These are phyloP conservation scores for Nemophila menziesii DNA, from an alignment of 257 asterid species.

Conservation along the genomic window DNA sequence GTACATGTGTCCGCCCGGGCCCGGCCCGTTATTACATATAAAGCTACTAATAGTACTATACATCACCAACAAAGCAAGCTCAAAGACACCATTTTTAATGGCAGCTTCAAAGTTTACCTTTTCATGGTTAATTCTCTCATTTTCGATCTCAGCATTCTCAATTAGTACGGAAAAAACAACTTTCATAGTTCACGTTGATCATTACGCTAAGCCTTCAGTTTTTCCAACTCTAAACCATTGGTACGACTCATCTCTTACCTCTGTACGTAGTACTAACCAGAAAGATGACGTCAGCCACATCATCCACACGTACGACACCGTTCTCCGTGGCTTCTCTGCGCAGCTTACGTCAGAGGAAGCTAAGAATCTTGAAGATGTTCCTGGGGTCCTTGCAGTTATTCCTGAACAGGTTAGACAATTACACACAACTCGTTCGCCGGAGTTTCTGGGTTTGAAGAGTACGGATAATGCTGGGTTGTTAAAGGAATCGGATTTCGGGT, in stretches of 20 bases:
- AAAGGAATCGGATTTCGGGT: conserved; percentile 72
- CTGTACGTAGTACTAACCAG: conserved; percentile 12
- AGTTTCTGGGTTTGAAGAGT: conserved; percentile 61
- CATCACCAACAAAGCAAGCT: neutral
- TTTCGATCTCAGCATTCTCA: conserved; percentile 5
- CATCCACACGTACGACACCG: conserved; percentile 49
- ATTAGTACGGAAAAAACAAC: conserved; percentile 15
- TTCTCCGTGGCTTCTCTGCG: conserved; percentile 78
- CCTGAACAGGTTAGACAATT: conserved; percentile 64
- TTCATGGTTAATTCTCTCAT: neutral
- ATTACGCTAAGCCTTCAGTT: conserved; percentile 50
- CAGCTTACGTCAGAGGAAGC: conserved; percentile 37
- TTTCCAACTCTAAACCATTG: conserved; percentile 54
- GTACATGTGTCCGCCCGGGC: too few species aligned
- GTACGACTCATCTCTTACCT: conserved; percentile 48
- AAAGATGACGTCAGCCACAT: conserved; percentile 9
- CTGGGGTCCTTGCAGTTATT: conserved; percentile 45
- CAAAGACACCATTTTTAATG: neutral
- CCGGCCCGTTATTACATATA: neutral
- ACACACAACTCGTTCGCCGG: conserved; percentile 86
- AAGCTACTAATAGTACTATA: neutral
- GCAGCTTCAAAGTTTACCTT: neutral
- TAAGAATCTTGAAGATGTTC: conserved; percentile 15
- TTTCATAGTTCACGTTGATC: conserved; percentile 46
- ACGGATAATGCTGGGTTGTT: conserved; percentile 50